Evolutionary conservation across 371 early-diverging fungal species (phyloP), one percentile per base, ranked within the genome.

Genomic region (Mortierella sp.): DNA sequence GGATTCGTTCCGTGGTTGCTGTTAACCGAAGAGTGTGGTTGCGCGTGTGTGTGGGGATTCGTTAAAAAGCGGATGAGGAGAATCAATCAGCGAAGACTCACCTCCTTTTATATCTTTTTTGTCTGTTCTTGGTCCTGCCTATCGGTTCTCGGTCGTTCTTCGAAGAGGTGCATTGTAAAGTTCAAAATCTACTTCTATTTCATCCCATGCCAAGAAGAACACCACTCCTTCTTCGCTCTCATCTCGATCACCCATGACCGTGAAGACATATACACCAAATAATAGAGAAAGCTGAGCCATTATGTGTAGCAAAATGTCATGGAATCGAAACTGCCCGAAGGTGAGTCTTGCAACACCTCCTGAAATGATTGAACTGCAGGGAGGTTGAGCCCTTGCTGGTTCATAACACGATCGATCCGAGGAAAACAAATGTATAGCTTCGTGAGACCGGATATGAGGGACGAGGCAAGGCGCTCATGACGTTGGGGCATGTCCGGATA

Each of bases 301-400:
- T 54, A 54, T 27, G 3, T 21, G 51, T 51, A 21, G 56, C 11
- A 56, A 56, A 56, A 24, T 1, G 10, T 56, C 21, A 21, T 51
- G 4, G 18, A 46, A 46, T 46, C 10, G 3, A 27, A 56, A n/a
- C 7, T 27, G 11, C 10, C 16, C 32, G 60, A 32, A 32, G 32
- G 4, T 4, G 10, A 14, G 16, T 29, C n/a, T 27, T 3, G 27
- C 18, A 27, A 58, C 7, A 27, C 58, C 29, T 58, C 58, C 58
- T 58, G 58, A 58, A 58, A 58, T 58, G 58, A 7, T 29, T 58
- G 11, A 10, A 11, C 27, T 5, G 24, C 12, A 6, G n/a, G 35
- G 18, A 32, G 35, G 35, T 8, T 65, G 65, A 65, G 65, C 65
- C 65, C 38, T 16, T 65, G 65, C 65, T 65, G 65, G 65, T 16